Conservation (phyloP, 495 filamentous ascomycete genomes). For the Hypoxylon trugodes region DNA sequence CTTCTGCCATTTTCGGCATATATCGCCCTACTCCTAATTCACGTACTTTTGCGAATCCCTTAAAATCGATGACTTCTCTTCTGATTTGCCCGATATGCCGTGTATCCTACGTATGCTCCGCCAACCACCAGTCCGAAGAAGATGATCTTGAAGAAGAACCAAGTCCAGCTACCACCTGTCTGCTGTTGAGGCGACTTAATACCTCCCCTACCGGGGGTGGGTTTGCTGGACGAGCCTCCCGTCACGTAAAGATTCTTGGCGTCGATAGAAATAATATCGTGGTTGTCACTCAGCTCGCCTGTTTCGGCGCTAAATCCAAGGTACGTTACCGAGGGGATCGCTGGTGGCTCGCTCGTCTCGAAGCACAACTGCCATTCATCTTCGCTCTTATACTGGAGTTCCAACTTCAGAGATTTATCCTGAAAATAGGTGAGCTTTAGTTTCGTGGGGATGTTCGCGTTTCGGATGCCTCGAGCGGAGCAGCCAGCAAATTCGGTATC, state of each 20-base stretch:
- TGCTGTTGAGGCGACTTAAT: slow-evolving; percentile 42
- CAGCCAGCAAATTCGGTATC: slow-evolving; percentile 91
- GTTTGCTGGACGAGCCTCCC: slow-evolving; percentile 50
- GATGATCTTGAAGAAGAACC: slow-evolving; percentile 90
- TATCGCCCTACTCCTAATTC: slow-evolving; percentile 1
- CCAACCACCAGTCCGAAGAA: slow-evolving; percentile 74
- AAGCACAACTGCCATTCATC: slow-evolving; percentile 93
- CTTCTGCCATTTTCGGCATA: slow-evolving; percentile 18
- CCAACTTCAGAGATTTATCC: slow-evolving; percentile 89
- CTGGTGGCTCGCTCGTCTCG: slow-evolving; percentile 72
- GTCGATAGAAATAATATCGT: slow-evolving; percentile 91
- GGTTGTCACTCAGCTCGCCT: slow-evolving; percentile 95
- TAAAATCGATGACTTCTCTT: slow-evolving; percentile 83
- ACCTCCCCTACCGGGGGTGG: slow-evolving; percentile 53
- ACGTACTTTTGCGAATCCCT: slow-evolving; percentile 27
- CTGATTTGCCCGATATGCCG: slow-evolving; percentile 74
- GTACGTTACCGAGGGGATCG: slow-evolving; percentile 90
- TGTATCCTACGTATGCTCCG: slow-evolving; percentile 85
- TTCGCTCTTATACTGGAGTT: slow-evolving; percentile 91
- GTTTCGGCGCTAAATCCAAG: slow-evolving; percentile 96
- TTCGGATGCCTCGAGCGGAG: slow-evolving; percentile 90
- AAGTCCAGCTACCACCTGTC: slow-evolving; percentile 78
- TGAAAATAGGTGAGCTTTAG: slow-evolving; percentile 93
- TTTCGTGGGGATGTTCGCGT: slow-evolving; percentile 80
- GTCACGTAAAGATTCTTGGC: slow-evolving; percentile 88